phyloP scores from a whole-genome alignment of 306 rosid genomes.

The Malus sylvestris region DNA sequence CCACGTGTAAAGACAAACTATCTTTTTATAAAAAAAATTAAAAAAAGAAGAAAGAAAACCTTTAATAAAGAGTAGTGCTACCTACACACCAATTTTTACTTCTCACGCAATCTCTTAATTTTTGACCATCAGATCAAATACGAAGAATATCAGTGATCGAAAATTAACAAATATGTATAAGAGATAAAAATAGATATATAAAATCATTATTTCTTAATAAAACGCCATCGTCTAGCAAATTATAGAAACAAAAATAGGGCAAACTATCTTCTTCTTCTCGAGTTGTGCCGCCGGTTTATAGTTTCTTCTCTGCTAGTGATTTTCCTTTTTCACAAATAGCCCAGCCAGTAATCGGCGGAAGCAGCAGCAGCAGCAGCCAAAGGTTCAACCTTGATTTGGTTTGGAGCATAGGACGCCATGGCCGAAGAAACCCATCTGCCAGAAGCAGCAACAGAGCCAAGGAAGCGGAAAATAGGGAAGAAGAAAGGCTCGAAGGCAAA shows the following conservation, averaged over 20 bases:
- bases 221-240: not conserved
- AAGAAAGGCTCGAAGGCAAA: slow-evolving; percentile 36
- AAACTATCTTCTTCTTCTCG: not conserved
- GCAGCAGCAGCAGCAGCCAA: not conserved
- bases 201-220: too few species aligned
- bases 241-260: not conserved
- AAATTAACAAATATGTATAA: too few species aligned
- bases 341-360: not conserved
- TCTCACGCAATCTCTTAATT: too few species aligned
- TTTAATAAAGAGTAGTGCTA: too few species aligned
- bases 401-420: slow-evolving; percentile 30
- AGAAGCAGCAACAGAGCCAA: slow-evolving; percentile 31
- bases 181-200: too few species aligned
- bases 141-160: too few species aligned
- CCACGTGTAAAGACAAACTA: too few species aligned
- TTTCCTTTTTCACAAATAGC: not conserved
- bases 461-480: slow-evolving; percentile 46
- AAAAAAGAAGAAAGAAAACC: too few species aligned
- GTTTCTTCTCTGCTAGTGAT: not conserved
- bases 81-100: fast-evolving
- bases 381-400: not conserved
- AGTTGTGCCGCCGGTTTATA: not conserved
- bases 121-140: fast-evolving
- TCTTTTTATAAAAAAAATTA: too few species aligned
- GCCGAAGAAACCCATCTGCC: slow-evolving; percentile 38